These are phyloP conservation scores for Abortiporus biennis DNA, from an alignment of 1,284 basidiomycete species.

Conservation along the genomic window DNA sequence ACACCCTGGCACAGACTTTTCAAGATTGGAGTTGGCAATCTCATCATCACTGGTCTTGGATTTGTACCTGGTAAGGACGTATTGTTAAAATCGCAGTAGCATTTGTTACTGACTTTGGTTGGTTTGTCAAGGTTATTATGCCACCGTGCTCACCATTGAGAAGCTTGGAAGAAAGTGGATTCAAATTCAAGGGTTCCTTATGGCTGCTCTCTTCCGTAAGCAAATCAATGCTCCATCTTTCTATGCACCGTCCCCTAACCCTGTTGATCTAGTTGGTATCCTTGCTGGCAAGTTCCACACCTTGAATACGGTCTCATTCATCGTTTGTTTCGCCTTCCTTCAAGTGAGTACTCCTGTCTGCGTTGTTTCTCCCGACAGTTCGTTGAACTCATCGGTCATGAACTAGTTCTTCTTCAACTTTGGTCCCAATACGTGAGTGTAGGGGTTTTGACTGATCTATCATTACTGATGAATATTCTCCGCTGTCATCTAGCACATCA, in stretches of 20 bases:
- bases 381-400: conserved; percentile 3
- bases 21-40: conserved; percentile 58
- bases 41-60: conserved; percentile 67
- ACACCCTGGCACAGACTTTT: conserved; percentile 59
- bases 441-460: too few relatives aligned
- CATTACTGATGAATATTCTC: too few relatives aligned
- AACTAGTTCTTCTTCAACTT: not conserved
- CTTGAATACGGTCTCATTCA: conserved; percentile 56
- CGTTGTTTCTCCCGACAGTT: not conserved
- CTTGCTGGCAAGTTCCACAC: conserved; percentile 62
- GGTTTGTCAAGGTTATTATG: conserved; percentile 12
- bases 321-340: conserved; percentile 58
- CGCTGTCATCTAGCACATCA: too few relatives aligned
- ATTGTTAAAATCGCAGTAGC: not conserved
- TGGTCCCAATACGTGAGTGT: too few relatives aligned
- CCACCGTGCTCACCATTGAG: conserved; percentile 9
- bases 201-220: conserved; percentile 60
- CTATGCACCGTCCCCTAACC: not conserved
- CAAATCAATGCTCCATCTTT: conserved; percentile 12
- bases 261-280: conserved; percentile 41
- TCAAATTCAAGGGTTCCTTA: conserved; percentile 28
- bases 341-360: conserved; percentile 24
- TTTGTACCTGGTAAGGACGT: conserved; percentile 57
- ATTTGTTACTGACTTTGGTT: conserved; percentile 18
- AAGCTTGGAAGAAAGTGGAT: conserved; percentile 2